These are phyloP conservation scores for Mucor piriformis DNA, from an alignment of 371 early-diverging fungal species.

Conservation along the genomic window DNA sequence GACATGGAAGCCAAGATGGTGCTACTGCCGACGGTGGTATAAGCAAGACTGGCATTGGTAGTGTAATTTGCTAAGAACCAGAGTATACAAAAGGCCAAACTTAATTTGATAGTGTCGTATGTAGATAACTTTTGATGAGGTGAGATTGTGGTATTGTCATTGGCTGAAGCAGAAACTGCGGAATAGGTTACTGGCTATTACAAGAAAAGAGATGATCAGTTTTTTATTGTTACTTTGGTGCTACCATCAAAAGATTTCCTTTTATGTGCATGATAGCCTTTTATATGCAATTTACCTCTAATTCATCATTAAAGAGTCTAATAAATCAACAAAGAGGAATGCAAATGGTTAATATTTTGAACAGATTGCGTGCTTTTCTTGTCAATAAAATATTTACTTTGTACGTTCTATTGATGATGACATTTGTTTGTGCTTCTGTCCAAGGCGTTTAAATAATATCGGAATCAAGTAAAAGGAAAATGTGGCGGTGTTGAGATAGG, in stretches of 20 bases:
- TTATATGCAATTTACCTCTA: constrained; percentile 4
- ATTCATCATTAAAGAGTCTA: constrained; percentile 6
- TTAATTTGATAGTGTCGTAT: constrained; percentile 66
- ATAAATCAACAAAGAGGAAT: neutral
- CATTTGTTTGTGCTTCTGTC: neutral
- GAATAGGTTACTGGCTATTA: constrained; percentile 5
- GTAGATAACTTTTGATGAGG: constrained; percentile 35
- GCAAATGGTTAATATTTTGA: neutral
- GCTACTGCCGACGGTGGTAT: constrained; percentile 81
- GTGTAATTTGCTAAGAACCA: constrained; percentile 84
- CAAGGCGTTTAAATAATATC: constrained; percentile 24
- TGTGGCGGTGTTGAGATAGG: constrained; percentile 72
- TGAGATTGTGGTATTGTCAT: constrained; percentile 2
- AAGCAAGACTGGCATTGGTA: constrained; percentile 77
- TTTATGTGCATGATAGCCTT: constrained; percentile 10
- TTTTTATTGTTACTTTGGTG: constrained; percentile 5
- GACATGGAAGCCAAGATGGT: constrained; percentile 81
- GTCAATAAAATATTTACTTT: constrained; percentile 22
- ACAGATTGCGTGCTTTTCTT: constrained; percentile 12
- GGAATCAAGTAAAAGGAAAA: constrained; percentile 73
- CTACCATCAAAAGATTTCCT: constrained; percentile 2
- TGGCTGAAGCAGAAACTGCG: constrained; percentile 12
- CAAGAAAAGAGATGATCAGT: constrained; percentile 15
- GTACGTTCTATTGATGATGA: neutral
- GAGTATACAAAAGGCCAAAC: constrained; percentile 75